Evolutionary conservation across 148 eudicot genomes (phyloP), one percentile per base, ranked within the genome.

Genomic region (Cornus kousa): DNA sequence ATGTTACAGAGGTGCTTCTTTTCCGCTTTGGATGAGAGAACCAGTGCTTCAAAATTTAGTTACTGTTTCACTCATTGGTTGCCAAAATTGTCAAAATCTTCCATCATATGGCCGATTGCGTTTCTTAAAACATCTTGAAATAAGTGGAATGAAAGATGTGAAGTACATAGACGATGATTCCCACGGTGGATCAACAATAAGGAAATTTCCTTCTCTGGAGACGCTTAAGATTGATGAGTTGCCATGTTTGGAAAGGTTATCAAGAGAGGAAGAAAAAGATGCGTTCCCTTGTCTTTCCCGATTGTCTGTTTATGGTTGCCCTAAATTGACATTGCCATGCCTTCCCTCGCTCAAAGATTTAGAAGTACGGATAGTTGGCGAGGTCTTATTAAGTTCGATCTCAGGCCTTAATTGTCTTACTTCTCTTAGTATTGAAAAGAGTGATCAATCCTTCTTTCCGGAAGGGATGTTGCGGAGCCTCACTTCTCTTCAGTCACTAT

Each of bases 361-460:
- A 35, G 5, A 4, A 2, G 37, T 4, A 35, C 0, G 5, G 37
- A 4, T 0, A 35, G 28, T 0, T 28, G 28, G 28, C 28, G 37
- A 35, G 3, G 37, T 35, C 37, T 35, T 35, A 35, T 35, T 35
- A 35, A 35, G 5, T 35, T 35, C 37, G 14, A 69, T 69, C 10
- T 33, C 72, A 33, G 33, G 33, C 35, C 46, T 69, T 3, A 55
- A 1, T 53, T 0, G 43, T n/a, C 46, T 69, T 9, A 69, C 72
- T 19, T 5, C 4, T 2, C 48, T 69, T 0, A 0, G 0, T 0
- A 17, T 73, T 73, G 0, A 0, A 16, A 0, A 17, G 1, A 43
- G 55, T n/a, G 4, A 74, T 0, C 50, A 62, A 35, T 4, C 5
- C 37, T 35, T 4, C 37, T 35, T 35, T 35, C 37, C 5, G 37